A percentile compares a stretch with the other conserved stretches of the same genome.
phyloP scores from a whole-genome alignment of 2,329 filamentous ascomycete genomes.

The Diaporthe australafricana region DNA sequence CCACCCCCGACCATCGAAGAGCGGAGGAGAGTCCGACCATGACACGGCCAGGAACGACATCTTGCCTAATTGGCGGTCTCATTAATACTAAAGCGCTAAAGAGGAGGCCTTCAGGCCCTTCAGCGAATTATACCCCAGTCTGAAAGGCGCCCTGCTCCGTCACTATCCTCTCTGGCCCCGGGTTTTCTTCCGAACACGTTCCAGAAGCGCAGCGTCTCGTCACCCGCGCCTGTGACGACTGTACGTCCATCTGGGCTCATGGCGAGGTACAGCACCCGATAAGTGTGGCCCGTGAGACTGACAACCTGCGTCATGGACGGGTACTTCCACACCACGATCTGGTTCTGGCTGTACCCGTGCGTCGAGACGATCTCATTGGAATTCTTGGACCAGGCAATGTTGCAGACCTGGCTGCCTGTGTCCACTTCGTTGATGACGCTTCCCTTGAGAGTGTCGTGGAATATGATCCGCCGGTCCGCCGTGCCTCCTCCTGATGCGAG shows the following conservation, averaged over 20 bases:
- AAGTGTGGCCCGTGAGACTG: constrained; percentile 95
- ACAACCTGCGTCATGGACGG: constrained; percentile 98
- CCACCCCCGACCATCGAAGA: background rate
- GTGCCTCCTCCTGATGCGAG: constrained; percentile 97
- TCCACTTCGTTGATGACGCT: constrained; percentile 87
- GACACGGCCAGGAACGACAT: background rate
- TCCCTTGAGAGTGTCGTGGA: constrained; percentile 94
- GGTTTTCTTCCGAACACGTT: constrained; percentile 90
- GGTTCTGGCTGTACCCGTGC: constrained; percentile 97
- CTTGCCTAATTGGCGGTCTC: constrained; percentile 6
- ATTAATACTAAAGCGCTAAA: constrained; percentile 15
- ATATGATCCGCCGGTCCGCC: constrained; percentile 95
- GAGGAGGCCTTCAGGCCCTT: constrained; percentile 37
- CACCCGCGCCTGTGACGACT: constrained; percentile 94
- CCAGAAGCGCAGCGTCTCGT: constrained; percentile 97
- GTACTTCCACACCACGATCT: constrained; percentile 99
- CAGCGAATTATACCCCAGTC: constrained; percentile 88
- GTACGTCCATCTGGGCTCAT: constrained; percentile 97
- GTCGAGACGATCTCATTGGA: constrained; percentile 98
- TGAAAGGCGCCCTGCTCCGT: constrained; percentile 68
- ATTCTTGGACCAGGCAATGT: constrained; percentile 96
- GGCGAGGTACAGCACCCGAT: constrained; percentile 92
- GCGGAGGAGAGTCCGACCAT: background rate
- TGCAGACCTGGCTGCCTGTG: constrained; percentile 98
- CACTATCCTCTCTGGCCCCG: constrained; percentile 76